Conservation (phyloP, 306 rosid genomes). For the Trifolium pratense region DNA sequence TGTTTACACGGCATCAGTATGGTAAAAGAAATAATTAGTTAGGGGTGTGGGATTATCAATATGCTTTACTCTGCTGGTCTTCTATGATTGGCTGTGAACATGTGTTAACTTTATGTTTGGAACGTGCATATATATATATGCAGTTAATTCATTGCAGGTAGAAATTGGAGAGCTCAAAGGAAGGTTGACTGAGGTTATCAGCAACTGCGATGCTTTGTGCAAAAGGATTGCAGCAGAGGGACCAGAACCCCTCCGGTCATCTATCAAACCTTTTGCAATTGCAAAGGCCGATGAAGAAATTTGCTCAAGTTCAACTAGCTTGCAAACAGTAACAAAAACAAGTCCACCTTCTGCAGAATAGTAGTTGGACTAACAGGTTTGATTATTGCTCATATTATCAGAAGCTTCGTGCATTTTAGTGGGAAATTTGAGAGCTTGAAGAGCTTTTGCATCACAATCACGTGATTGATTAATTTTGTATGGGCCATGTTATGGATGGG, state of each 20-base stretch:
- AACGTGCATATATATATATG: conserved; percentile 34
- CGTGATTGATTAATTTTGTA: conserved; percentile 35
- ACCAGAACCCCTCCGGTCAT: conserved; percentile 74
- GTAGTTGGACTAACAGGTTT: conserved; percentile 51
- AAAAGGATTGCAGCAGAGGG: conserved; percentile 72
- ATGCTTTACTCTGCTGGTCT: neutral
- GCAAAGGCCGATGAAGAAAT: conserved; percentile 36
- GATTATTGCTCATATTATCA: conserved; percentile 40
- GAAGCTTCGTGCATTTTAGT: conserved; percentile 43
- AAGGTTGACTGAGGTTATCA: conserved; percentile 88
- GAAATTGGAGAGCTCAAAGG: conserved; percentile 95
- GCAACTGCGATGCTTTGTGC: conserved; percentile 88
- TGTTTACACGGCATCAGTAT: conserved; percentile 2
- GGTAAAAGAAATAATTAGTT: conserved; percentile 12
- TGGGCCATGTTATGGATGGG: conserved; percentile 31
- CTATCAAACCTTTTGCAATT: conserved; percentile 64
- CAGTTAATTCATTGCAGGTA: conserved; percentile 87
- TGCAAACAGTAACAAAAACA: conserved; percentile 39
- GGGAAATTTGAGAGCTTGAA: conserved; percentile 40
- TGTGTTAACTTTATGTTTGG: conserved; percentile 31
- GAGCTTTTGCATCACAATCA: conserved; percentile 38
- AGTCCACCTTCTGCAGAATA: conserved; percentile 52
- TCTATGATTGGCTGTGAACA: conserved; percentile 22
- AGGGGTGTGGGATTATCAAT: neutral
- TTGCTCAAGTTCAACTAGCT: conserved; percentile 41